Conservation (phyloP, 306 rosid genomes). For the Cercis canadensis region DNA sequence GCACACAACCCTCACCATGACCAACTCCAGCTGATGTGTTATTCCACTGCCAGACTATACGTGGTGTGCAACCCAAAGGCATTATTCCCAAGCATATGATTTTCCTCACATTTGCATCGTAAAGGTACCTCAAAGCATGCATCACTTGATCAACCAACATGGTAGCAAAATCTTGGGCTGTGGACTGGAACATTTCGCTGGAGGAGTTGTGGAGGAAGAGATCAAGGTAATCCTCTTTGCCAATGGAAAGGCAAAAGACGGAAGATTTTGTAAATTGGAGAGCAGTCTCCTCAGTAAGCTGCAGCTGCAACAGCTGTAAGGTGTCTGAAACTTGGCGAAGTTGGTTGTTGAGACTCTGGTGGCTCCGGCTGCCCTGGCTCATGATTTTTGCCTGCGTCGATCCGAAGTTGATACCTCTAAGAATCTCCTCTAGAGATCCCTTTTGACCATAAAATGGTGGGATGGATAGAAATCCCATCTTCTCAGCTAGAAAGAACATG, state of each 20-base stretch:
- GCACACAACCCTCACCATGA: slow-evolving; percentile 47
- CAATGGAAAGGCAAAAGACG: slow-evolving; percentile 73
- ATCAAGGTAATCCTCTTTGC: slow-evolving; percentile 76
- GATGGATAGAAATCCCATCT: slow-evolving; percentile 62
- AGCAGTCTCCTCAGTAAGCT: slow-evolving; percentile 45
- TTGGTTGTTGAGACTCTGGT: slow-evolving; percentile 86
- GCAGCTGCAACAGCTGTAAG: slow-evolving; percentile 70
- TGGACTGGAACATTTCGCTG: slow-evolving; percentile 26
- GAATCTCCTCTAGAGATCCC: slow-evolving; percentile 63
- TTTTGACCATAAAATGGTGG: slow-evolving; percentile 69
- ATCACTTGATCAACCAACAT: slow-evolving; percentile 70
- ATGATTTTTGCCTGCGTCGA: slow-evolving; percentile 83
- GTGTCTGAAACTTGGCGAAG: slow-evolving; percentile 80
- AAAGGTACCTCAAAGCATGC: slow-evolving; percentile 65
- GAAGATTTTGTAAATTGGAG: slow-evolving; percentile 67
- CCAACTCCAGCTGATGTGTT: slow-evolving; percentile 29
- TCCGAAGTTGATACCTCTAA: slow-evolving; percentile 75
- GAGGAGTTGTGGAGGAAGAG: slow-evolving; percentile 54
- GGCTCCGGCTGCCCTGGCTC: slow-evolving; percentile 61
- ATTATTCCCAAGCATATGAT: slow-evolving; percentile 72
- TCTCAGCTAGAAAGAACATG: slow-evolving; percentile 54
- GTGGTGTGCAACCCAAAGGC: slow-evolving; percentile 84
- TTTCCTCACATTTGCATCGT: slow-evolving; percentile 68
- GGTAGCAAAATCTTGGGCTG: slow-evolving; percentile 47
- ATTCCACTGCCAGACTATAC: slow-evolving; percentile 38